These are phyloP conservation scores for Monilinia fructigena DNA, from an alignment of 2,329 filamentous ascomycete genomes.

Conservation along the genomic window DNA sequence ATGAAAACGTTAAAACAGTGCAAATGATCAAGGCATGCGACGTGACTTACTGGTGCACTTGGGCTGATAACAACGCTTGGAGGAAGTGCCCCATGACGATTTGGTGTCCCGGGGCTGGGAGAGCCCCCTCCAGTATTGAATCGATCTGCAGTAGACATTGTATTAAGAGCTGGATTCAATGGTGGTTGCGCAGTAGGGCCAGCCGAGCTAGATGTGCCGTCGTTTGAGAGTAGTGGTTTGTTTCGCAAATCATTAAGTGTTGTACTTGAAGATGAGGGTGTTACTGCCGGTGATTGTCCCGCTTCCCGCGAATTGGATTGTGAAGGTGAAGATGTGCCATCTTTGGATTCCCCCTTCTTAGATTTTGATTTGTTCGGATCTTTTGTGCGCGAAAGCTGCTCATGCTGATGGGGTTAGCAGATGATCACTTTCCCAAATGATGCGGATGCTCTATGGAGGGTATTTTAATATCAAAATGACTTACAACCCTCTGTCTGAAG, in stretches of 20 bases:
- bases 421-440: constrained; percentile 23
- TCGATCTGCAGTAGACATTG: constrained; percentile 44
- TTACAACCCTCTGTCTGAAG: constrained; percentile 95
- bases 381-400: constrained; percentile 90
- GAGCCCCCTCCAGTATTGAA: constrained; percentile 44
- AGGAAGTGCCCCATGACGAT: constrained; percentile 63
- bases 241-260: constrained; percentile 82
- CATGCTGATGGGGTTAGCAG: constrained; percentile 57
- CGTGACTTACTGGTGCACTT: constrained; percentile 75
- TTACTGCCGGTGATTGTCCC: constrained; percentile 62
- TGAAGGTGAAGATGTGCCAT: constrained; percentile 77
- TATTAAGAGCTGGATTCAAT: constrained; percentile 35
- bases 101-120: constrained; percentile 56
- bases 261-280: constrained; percentile 86
- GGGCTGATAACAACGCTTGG: constrained; percentile 94
- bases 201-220: constrained; percentile 37
- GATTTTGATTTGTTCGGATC: constrained; percentile 75
- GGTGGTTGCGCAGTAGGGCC: constrained; percentile 36
- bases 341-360: constrained; percentile 69
- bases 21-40: background rate
- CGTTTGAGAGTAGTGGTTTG: constrained; percentile 69
- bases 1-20: constrained; percentile 18
- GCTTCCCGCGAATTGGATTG: constrained; percentile 51
- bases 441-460: constrained; percentile 20
- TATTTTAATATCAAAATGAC: constrained; percentile 43